Evolutionary conservation across 2,329 filamentous ascomycete species (phyloP), one percentile per base, ranked within the genome.

Genomic region (Hypoxylon sp.): DNA sequence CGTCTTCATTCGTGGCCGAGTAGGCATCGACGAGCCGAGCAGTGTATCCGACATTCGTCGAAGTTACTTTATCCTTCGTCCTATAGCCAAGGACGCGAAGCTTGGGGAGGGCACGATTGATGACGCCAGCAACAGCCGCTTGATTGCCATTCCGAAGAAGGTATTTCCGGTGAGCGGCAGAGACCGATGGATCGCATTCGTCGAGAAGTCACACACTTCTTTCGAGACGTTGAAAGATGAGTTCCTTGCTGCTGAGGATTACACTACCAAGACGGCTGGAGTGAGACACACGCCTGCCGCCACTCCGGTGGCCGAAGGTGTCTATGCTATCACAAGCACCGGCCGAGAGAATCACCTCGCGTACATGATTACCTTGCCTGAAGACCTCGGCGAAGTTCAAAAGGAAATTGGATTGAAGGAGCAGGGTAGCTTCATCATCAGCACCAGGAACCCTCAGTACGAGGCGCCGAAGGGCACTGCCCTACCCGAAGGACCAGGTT

Each of bases 81-180:
- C 93, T 0, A 80, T 94, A 3, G 87, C 85, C 0, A 79, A 83
- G 4, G 90, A 89, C n/a, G 87, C 88, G n/a, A 88, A 89, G 67
- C 81, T 95, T 39, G 83, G 85, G 20, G 76, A 79, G 6, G 82
- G 80, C 0, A 71, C 81, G 0, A 78, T 87, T 22, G 74, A 78
- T 28, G 81, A 86, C 62, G 77, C 76, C 4, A 81, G 84, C 11
- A 90, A 90, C 73, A 90, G 88, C 60, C 87, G 93, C 13, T 79
- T 97, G 3, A 81, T 96, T 53, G 88, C 90, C 0, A 78, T 97
- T 17, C 93, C 93, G 0, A 97, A 97, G 79, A 97, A 97, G 76
- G 86, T 87, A 2, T 86, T 95, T 8, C 93, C 93, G 0, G 84
- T 85, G 55, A 89, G 85, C 19, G 85, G 85, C 13, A 80, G 79